phyloP scores from a whole-genome alignment of 176 grass and related monocot genomes.

The Secale cereale region DNA sequence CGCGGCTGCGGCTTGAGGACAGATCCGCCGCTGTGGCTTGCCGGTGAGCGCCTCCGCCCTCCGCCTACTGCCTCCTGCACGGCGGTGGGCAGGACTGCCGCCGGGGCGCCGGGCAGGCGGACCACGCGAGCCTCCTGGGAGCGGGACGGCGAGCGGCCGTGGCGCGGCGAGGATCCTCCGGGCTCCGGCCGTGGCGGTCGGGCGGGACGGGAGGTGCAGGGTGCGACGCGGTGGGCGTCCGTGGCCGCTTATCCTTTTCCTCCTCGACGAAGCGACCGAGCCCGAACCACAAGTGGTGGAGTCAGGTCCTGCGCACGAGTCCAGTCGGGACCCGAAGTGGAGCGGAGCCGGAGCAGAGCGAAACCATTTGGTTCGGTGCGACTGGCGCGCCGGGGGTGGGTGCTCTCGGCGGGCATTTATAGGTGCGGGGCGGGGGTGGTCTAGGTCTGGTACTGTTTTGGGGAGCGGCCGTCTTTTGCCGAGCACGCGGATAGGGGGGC shows the following conservation, averaged over 20 bases:
- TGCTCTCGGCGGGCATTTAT: slow-evolving; percentile 32
- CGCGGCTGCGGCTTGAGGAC: too few relatives aligned
- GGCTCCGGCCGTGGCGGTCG: not conserved
- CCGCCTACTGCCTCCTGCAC: too few relatives aligned
- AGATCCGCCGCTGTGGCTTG: too few relatives aligned
- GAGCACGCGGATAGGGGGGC: not conserved
- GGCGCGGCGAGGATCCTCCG: not conserved
- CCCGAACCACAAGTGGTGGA: not conserved
- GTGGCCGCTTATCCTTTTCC: slow-evolving; percentile 19
- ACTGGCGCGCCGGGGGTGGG: not conserved
- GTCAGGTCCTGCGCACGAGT: not conserved
- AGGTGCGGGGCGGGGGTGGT: not conserved
- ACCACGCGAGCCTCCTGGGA: too few relatives aligned
- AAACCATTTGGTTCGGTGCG: not conserved
- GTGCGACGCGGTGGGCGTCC: too few relatives aligned
- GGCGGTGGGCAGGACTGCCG: too few relatives aligned
- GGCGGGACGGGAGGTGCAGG: too few relatives aligned
- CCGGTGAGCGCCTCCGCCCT: too few relatives aligned
- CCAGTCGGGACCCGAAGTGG: slow-evolving; percentile 4
- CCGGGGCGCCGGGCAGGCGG: too few relatives aligned
- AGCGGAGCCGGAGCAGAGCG: not conserved
- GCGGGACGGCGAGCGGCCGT: too few relatives aligned
- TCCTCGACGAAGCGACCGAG: slow-evolving; percentile 8
- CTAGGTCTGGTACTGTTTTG: not conserved
- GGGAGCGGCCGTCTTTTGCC: not conserved